phyloP scores from a whole-genome alignment of 2,329 filamentous ascomycete genomes.

The Penicillium sp. region DNA sequence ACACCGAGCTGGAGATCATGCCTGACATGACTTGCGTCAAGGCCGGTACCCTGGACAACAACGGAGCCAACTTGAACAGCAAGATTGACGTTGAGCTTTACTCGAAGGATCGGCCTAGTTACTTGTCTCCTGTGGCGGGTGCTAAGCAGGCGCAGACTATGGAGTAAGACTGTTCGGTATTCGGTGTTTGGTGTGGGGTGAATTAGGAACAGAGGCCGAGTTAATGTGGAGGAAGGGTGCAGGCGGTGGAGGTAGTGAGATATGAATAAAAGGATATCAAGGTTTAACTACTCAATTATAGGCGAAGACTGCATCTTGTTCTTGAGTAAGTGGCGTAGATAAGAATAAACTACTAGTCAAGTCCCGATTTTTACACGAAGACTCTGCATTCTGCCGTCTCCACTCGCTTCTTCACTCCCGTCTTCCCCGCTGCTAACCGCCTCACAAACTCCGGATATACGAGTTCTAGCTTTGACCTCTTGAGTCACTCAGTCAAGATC shows the following conservation, averaged over 20 bases:
- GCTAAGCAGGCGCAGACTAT: slow-evolving; percentile 53
- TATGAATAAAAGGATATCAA: background rate
- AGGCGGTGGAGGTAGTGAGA: background rate
- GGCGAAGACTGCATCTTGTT: too few relatives aligned
- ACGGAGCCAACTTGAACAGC: slow-evolving; percentile 48
- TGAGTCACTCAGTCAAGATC: background rate
- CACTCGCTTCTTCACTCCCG: background rate
- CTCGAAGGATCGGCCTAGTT: slow-evolving; percentile 54
- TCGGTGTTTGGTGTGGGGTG: slow-evolving; percentile 8
- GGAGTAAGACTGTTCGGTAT: slow-evolving; percentile 9
- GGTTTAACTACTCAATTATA: too few relatives aligned
- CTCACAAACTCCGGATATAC: background rate
- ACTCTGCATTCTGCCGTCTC: background rate
- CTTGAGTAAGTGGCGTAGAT: too few relatives aligned
- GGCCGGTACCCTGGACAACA: slow-evolving; percentile 56
- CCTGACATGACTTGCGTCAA: slow-evolving; percentile 56
- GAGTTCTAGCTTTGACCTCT: background rate
- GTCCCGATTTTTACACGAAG: too few relatives aligned
- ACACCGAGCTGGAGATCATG: slow-evolving; percentile 59
- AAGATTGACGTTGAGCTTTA: slow-evolving; percentile 59
- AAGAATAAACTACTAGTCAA: too few relatives aligned
- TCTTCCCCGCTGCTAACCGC: background rate
- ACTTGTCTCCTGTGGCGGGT: slow-evolving; percentile 47
- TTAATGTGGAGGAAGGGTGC: background rate
- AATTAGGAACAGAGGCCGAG: background rate